Base-by-base conservation (phyloP, 179 eudicot species). In the Beta lomatogona region DNA sequence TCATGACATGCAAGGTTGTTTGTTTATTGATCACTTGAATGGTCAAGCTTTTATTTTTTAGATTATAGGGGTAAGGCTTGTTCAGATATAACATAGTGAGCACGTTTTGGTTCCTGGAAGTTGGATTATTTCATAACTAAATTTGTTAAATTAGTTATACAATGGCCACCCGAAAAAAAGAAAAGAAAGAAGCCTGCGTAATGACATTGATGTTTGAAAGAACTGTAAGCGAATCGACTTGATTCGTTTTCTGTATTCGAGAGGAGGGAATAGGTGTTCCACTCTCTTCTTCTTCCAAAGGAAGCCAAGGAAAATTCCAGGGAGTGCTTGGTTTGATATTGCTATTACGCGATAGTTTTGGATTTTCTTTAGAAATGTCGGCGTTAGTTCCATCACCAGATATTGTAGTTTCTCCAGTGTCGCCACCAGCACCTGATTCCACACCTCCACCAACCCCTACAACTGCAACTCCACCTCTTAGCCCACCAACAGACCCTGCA, bases 1-100 rank as follows among this genome's bases (percentile, higher is more conserved):
- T 12, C 58, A 44, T 57, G 76, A 77, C 80, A 81, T 84, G 79
- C 68, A 77, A 77, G 84, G 48, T 44, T 74, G 55, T 25, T 52
- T 41, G 25, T 31, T 58, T 18, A 12, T 69, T 14, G n/a, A 41
- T 41, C 13, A 66, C 58, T 65, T 65, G 19, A n/a, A 57, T 67
- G 69, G 68, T 75, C 83, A 80, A 80, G 21, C 44, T 18, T 6
- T 52, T 48, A 15, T 11, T 61, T 64, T n/a, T 60, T 58, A 46
- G n/a, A 78, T 81, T 67, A 25, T 63, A 46, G 71, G 28, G 28
- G 68, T 21, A 66, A 44, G 82, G 77, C 75, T 67, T 57, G 57
- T 81, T 84, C 86, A 78, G 44, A 41, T n/a, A 74, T 74, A 66
- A 81, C 82, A 78, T 81, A 77, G 83, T 50, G 19, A 77, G 84